Percentiles rank a stretch among this genome's conserved stretches.
These are phyloP conservation scores for Tolypocladium amazonense DNA, from an alignment of 2,329 filamentous ascomycete species.

Conservation along the genomic window DNA sequence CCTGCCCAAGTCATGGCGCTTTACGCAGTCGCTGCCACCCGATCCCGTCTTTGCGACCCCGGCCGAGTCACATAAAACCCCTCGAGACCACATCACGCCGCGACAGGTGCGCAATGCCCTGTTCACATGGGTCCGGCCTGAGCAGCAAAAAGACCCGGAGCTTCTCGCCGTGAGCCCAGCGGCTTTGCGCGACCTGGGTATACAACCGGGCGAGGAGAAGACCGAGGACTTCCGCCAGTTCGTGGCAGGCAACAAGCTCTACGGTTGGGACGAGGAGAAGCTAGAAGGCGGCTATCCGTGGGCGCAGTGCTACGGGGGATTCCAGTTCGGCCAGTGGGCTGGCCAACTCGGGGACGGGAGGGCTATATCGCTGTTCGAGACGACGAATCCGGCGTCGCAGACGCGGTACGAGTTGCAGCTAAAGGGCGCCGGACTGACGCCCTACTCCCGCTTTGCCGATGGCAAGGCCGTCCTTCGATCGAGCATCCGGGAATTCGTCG, in stretches of 20 bases:
- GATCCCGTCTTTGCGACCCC: slow-evolving; percentile 75
- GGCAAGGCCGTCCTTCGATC: slow-evolving; percentile 88
- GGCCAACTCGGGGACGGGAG: slow-evolving; percentile 91
- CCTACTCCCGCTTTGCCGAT: slow-evolving; percentile 93
- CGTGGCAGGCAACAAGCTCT: slow-evolving; percentile 72
- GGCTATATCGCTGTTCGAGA: slow-evolving; percentile 89
- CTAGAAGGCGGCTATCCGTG: slow-evolving; percentile 75
- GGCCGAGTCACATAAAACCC: slow-evolving; percentile 67
- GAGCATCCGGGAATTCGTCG: slow-evolving; percentile 88
- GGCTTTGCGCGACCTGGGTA: slow-evolving; percentile 72
- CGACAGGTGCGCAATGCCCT: slow-evolving; percentile 75
- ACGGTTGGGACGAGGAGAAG: slow-evolving; percentile 63
- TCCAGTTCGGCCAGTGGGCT: slow-evolving; percentile 77
- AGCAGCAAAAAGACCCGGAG: slow-evolving; percentile 60
- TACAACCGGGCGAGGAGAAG: slow-evolving; percentile 55
- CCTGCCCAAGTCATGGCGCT: slow-evolving; percentile 55
- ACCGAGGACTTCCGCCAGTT: slow-evolving; percentile 66
- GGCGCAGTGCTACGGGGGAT: slow-evolving; percentile 95
- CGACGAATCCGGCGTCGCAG: slow-evolving; percentile 62
- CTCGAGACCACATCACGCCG: slow-evolving; percentile 65
- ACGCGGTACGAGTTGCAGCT: slow-evolving; percentile 81
- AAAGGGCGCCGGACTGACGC: slow-evolving; percentile 87
- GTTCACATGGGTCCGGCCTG: slow-evolving; percentile 85
- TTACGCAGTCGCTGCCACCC: slow-evolving; percentile 58
- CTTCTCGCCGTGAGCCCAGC: slow-evolving; percentile 70